Percentiles rank a stretch among this genome's conserved stretches.
phyloP scores from a whole-genome alignment of 805 yeast species.

The Monosporozyma aerobia region DNA sequence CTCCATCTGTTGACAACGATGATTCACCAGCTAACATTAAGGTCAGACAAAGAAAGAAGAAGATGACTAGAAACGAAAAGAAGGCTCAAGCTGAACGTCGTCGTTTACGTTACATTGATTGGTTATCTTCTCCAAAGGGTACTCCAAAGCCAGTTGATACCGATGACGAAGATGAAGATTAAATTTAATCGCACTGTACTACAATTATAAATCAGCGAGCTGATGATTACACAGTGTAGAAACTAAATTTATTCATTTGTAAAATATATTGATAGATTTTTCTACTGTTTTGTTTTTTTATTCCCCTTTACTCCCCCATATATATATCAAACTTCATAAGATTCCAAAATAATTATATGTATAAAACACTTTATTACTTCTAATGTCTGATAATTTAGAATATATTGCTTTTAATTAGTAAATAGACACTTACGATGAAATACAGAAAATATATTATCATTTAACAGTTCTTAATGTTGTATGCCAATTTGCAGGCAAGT shows the following conservation, averaged over 20 bases:
- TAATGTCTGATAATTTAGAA: background rate
- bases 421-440: background rate
- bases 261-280: constrained; percentile 1
- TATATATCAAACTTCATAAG: background rate
- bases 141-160: constrained; percentile 92
- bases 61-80: constrained; percentile 94
- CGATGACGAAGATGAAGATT: constrained; percentile 59
- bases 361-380: background rate
- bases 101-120: constrained; percentile 84
- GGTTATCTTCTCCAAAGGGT: constrained; percentile 96
- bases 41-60: constrained; percentile 88
- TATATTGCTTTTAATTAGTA: background rate
- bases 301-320: background rate
- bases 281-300: background rate
- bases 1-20: constrained; percentile 47
- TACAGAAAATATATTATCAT: background rate
- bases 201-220: background rate
- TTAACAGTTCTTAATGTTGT: background rate
- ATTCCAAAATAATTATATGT: background rate
- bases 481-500: background rate
- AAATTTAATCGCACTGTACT: background rate
- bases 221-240: background rate
- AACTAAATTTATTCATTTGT: background rate
- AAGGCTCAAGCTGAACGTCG: constrained; percentile 87
- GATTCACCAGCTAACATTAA: constrained; percentile 95